phyloP scores from a whole-genome alignment of 164 flowering plant genomes.

The Dillenia turbinata region DNA sequence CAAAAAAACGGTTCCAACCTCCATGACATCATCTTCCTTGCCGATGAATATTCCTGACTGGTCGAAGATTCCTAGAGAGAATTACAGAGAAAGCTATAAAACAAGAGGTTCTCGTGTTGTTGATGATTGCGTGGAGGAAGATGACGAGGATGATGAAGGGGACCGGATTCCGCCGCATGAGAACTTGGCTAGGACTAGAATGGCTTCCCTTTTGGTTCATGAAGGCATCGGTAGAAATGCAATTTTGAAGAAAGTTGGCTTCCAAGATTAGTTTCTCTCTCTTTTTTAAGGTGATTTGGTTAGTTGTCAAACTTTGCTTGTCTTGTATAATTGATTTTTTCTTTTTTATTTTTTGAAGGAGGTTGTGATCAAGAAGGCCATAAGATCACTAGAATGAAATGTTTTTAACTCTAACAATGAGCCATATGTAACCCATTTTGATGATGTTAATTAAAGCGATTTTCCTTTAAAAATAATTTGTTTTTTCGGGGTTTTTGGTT shows the following conservation, averaged over 20 bases:
- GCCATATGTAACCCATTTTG: no score
- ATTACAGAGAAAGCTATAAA: slow-evolving; percentile 9
- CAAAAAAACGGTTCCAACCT: not conserved
- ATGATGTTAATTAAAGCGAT: no score
- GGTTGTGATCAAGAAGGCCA: no score
- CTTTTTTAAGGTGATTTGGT: no score
- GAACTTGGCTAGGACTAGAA: slow-evolving; percentile 32
- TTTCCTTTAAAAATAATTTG: no score
- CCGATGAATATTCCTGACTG: slow-evolving; percentile 45
- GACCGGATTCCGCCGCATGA: slow-evolving; percentile 37
- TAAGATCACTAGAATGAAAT: no score
- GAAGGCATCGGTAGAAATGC: slow-evolving; percentile 19
- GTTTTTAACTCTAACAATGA: no score
- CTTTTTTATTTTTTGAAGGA: no score
- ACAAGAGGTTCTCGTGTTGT: slow-evolving; percentile 1
- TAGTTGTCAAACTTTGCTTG: no score
- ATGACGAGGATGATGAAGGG: slow-evolving; percentile 6
- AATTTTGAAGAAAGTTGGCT: slow-evolving; percentile 38
- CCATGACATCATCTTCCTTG: slow-evolving; percentile 17
- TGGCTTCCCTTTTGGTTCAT: slow-evolving; percentile 35
- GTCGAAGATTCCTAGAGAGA: slow-evolving; percentile 31
- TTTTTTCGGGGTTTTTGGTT: no score
- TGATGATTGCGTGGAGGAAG: slow-evolving; percentile 9
- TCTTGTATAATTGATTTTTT: no score
- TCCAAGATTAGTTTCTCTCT: slow-evolving; percentile 29